Percentiles rank a stretch among this genome's conserved stretches.
These are phyloP conservation scores for Coelomomyces lativittatus DNA, from an alignment of 371 early-diverging fungal genomes.

Conservation along the genomic window DNA sequence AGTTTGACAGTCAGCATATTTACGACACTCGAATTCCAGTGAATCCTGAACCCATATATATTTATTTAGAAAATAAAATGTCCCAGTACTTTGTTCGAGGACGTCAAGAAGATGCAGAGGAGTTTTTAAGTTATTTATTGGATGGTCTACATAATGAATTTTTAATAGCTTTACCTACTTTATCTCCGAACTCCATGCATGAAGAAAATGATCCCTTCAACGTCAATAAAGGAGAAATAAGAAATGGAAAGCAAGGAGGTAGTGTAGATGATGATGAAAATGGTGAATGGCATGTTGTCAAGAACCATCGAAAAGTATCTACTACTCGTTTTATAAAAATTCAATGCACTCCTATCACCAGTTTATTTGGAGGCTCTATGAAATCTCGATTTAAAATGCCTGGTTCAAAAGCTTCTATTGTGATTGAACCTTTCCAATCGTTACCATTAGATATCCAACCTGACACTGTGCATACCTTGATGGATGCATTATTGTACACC, in stretches of 20 bases:
- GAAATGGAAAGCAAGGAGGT: too few relatives aligned
- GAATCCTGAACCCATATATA: background rate
- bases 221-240: too few relatives aligned
- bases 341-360: slow-evolving; percentile 57
- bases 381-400: slow-evolving; percentile 57
- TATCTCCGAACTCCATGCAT: too few relatives aligned
- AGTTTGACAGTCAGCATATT: too few relatives aligned
- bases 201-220: too few relatives aligned
- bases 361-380: slow-evolving; percentile 66
- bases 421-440: slow-evolving; percentile 67
- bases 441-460: slow-evolving; percentile 76
- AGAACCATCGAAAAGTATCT: slow-evolving; percentile 46
- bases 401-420: slow-evolving; percentile 60
- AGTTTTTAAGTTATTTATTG: slow-evolving; percentile 76
- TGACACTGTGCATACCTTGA: slow-evolving; percentile 51
- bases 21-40: too few relatives aligned
- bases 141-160: slow-evolving; percentile 90
- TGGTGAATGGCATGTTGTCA: slow-evolving; percentile 73
- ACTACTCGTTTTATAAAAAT: slow-evolving; percentile 23
- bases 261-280: slow-evolving; percentile 11
- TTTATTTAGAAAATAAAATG: too few relatives aligned
- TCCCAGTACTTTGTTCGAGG: too few relatives aligned
- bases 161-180: slow-evolving; percentile 25
- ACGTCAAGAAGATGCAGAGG: slow-evolving; percentile 91
- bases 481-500: slow-evolving; percentile 86